Evolutionary conservation across 1,139 yeast genomes (phyloP).

Genomic region (Nakaseomyces bracarensis): DNA sequence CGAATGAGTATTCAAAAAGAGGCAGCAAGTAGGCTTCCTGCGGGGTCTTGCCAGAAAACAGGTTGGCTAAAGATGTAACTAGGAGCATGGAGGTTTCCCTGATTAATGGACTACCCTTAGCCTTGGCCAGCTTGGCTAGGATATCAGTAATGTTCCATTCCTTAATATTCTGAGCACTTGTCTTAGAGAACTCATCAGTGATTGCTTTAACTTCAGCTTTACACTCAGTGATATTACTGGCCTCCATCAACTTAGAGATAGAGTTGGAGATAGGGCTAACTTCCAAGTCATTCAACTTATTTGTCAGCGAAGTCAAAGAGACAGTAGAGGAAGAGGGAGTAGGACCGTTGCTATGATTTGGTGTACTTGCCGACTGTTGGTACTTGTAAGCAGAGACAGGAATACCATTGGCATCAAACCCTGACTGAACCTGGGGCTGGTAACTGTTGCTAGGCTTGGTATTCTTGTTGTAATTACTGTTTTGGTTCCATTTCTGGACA

Average conservation of each 20-base stretch:
- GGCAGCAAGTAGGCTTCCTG: slow-evolving; percentile 66
- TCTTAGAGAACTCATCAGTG: slow-evolving; percentile 41
- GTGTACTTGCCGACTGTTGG: slow-evolving; percentile 26
- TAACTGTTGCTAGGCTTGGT: slow-evolving; percentile 9
- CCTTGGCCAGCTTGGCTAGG: slow-evolving; percentile 55
- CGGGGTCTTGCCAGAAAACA: slow-evolving; percentile 52
- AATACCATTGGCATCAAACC: slow-evolving; percentile 8
- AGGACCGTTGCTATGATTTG: slow-evolving; percentile 26
- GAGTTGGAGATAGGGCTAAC: slow-evolving; percentile 61
- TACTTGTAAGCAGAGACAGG: slow-evolving; percentile 11
- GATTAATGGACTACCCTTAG: slow-evolving; percentile 63
- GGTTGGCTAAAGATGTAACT: slow-evolving; percentile 59
- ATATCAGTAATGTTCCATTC: slow-evolving; percentile 64
- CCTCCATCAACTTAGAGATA: slow-evolving; percentile 48
- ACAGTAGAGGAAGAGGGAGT: slow-evolving; percentile 40
- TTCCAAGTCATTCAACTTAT: slow-evolving; percentile 59
- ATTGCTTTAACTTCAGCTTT: slow-evolving; percentile 54
- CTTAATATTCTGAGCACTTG: slow-evolving; percentile 37
- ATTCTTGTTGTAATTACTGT: slow-evolving; percentile 10
- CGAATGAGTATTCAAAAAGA: slow-evolving; percentile 50
- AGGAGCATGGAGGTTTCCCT: slow-evolving; percentile 70
- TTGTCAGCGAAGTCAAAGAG: slow-evolving; percentile 61
- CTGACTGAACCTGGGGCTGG: slow-evolving; percentile 6
- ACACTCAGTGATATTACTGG: slow-evolving; percentile 55
- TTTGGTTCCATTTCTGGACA: slow-evolving; percentile 14